phyloP scores from a whole-genome alignment of 345 rosid genomes.

The Eucalyptus pauciflora region DNA sequence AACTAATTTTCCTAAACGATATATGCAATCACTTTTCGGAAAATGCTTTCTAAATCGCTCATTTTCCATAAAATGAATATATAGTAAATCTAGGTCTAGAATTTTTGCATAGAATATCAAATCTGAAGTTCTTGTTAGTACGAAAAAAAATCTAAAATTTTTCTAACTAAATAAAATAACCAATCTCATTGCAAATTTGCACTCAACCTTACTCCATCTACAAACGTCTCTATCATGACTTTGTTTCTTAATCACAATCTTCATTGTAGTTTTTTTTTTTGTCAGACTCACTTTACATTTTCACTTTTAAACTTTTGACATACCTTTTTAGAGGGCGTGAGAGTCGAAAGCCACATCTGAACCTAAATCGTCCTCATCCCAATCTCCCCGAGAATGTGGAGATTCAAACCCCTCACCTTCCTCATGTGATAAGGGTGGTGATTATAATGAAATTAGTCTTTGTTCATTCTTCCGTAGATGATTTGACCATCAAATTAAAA shows the following conservation, averaged over 20 bases:
- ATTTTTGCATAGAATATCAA: neutral
- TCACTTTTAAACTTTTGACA: too few relatives aligned
- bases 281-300: too few relatives aligned
- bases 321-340: accelerated
- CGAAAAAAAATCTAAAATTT: neutral
- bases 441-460: neutral
- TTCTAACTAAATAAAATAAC: neutral
- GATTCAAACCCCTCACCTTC: too few relatives aligned
- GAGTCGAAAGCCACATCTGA: accelerated
- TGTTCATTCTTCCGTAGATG: neutral
- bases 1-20: too few relatives aligned
- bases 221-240: neutral
- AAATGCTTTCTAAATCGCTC: too few relatives aligned
- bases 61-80: neutral
- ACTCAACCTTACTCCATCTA: neutral
- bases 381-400: too few relatives aligned
- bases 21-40: too few relatives aligned
- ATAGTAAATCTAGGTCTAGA: neutral
- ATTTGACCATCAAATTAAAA: neutral
- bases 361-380: too few relatives aligned
- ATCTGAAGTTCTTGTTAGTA: neutral
- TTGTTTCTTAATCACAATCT: neutral
- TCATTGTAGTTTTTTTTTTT: neutral
- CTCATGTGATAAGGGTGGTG: neutral
- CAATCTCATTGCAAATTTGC: neutral